A percentile compares a stretch with the other conserved stretches of the same genome.
Evolutionary conservation across 352 stramenopile species (phyloP).

Genomic region (Phytopythium boreale): DNA sequence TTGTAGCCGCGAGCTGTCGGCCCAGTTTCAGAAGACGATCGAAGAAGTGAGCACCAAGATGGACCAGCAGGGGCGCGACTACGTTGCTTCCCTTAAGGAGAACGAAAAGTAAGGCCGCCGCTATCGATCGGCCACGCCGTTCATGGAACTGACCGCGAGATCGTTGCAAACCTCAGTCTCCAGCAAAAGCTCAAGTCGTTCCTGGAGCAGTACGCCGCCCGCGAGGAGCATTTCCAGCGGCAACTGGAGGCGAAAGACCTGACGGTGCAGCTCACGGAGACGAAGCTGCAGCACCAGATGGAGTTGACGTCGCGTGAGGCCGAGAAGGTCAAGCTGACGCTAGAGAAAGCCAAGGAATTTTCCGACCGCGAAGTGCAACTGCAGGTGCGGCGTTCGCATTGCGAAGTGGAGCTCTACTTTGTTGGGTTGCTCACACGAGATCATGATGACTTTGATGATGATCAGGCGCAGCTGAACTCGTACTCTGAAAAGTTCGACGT

Average conservation of each 20-base stretch:
- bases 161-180: slow-evolving; percentile 30
- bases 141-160: not conserved
- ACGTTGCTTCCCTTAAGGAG: slow-evolving; percentile 79
- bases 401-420: not conserved
- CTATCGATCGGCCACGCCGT: not conserved
- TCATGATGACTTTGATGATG: not conserved
- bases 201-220: slow-evolving; percentile 72
- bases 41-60: slow-evolving; percentile 89
- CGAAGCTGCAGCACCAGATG: slow-evolving; percentile 76
- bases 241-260: slow-evolving; percentile 84
- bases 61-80: slow-evolving; percentile 83
- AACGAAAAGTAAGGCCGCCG: slow-evolving; percentile 61
- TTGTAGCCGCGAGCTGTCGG: slow-evolving; percentile 59
- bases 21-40: slow-evolving; percentile 85
- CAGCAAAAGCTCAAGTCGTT: slow-evolving; percentile 85
- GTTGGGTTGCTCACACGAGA: not conserved
- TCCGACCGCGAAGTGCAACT: slow-evolving; percentile 70
- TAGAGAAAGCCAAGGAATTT: slow-evolving; percentile 83
- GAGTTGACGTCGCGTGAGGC: slow-evolving; percentile 68
- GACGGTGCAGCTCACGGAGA: slow-evolving; percentile 74
- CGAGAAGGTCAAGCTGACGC: slow-evolving; percentile 67
- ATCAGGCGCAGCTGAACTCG: slow-evolving; percentile 61
- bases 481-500: slow-evolving; percentile 87
- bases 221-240: slow-evolving; percentile 82
- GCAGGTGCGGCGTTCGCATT: slow-evolving; percentile 28